Conservation (phyloP, 305 asterid genomes). For the Fraxinus velutina region DNA sequence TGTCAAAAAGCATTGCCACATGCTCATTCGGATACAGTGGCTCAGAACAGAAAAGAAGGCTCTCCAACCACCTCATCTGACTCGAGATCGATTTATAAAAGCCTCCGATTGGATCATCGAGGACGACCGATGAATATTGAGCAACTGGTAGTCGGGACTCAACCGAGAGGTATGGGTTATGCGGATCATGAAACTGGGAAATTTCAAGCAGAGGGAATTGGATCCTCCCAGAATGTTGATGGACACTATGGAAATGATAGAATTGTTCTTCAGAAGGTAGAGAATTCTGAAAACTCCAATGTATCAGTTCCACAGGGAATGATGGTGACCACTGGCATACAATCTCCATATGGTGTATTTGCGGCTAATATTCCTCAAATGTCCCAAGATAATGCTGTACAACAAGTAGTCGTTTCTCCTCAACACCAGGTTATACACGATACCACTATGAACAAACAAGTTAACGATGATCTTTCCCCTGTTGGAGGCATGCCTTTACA, state of each 20-base stretch:
- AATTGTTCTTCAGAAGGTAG: slow-evolving; percentile 27
- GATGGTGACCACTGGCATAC: slow-evolving; percentile 45
- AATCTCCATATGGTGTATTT: slow-evolving; percentile 47
- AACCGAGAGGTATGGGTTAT: slow-evolving; percentile 19
- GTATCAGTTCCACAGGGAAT: slow-evolving; percentile 43
- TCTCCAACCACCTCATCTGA: slow-evolving; percentile 46
- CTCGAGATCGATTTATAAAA: slow-evolving; percentile 42
- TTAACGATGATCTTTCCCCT: slow-evolving; percentile 38
- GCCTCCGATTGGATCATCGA: slow-evolving; percentile 60
- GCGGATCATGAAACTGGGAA: slow-evolving; percentile 39
- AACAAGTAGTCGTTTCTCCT: slow-evolving; percentile 43
- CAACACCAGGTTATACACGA: slow-evolving; percentile 57
- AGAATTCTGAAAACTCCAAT: slow-evolving; percentile 44
- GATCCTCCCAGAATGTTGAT: slow-evolving; percentile 35
- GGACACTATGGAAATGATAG: slow-evolving; percentile 34
- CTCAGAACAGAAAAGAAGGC: slow-evolving; percentile 54
- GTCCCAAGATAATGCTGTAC: slow-evolving; percentile 37
- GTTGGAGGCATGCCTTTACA: slow-evolving; percentile 39
- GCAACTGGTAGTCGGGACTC: slow-evolving; percentile 36
- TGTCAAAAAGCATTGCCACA: slow-evolving; percentile 92
- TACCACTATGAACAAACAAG: slow-evolving; percentile 33
- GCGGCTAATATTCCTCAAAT: slow-evolving; percentile 46
- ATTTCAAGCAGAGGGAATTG: slow-evolving; percentile 37
- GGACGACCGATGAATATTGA: slow-evolving; percentile 48
- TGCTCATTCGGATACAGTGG: slow-evolving; percentile 88